Evolutionary conservation across 2,329 filamentous ascomycete genomes (phyloP).

Genomic region (Colletotrichum navitas): DNA sequence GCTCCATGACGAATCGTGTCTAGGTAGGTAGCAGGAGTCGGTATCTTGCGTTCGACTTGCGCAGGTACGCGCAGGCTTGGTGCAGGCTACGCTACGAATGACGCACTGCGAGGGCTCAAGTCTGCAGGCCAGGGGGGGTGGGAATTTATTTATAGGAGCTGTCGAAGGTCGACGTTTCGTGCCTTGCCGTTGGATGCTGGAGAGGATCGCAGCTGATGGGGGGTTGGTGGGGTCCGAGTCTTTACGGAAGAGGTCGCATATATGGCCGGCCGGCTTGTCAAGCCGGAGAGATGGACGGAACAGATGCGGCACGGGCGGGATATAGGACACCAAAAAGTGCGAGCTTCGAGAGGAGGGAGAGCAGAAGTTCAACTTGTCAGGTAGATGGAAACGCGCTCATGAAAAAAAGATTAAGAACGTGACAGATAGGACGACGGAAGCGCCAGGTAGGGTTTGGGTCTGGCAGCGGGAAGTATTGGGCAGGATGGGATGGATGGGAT

Average conservation of each 20-base stretch:
- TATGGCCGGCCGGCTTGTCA: slow-evolving; percentile 37
- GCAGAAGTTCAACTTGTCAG: background rate
- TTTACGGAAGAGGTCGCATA: slow-evolving; percentile 37
- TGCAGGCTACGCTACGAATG: slow-evolving; percentile 35
- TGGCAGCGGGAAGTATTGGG: slow-evolving; percentile 28
- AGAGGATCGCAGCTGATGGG: slow-evolving; percentile 38
- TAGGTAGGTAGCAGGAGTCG: slow-evolving; percentile 10
- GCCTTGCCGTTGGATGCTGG: slow-evolving; percentile 35
- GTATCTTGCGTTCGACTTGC: slow-evolving; percentile 39
- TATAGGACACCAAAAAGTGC: slow-evolving; percentile 12
- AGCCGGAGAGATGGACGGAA: slow-evolving; percentile 32
- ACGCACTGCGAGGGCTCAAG: slow-evolving; percentile 35
- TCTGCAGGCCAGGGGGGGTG: slow-evolving; percentile 37
- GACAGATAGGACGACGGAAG: slow-evolving; percentile 34
- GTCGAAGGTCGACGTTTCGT: slow-evolving; percentile 39
- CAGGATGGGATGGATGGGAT: slow-evolving; percentile 19
- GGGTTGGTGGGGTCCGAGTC: slow-evolving; percentile 40
- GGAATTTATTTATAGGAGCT: slow-evolving; percentile 47
- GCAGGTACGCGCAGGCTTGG: slow-evolving; percentile 43
- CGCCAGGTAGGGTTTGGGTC: slow-evolving; percentile 34
- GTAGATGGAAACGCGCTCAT: slow-evolving; percentile 22
- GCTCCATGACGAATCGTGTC: slow-evolving; percentile 58
- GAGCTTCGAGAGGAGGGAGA: slow-evolving; percentile 2
- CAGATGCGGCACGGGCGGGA: slow-evolving; percentile 29
- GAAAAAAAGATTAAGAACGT: slow-evolving; percentile 29